These are phyloP conservation scores for Neoboletus subvelutipes DNA, from an alignment of 768 basidiomycete genomes.

Conservation along the genomic window DNA sequence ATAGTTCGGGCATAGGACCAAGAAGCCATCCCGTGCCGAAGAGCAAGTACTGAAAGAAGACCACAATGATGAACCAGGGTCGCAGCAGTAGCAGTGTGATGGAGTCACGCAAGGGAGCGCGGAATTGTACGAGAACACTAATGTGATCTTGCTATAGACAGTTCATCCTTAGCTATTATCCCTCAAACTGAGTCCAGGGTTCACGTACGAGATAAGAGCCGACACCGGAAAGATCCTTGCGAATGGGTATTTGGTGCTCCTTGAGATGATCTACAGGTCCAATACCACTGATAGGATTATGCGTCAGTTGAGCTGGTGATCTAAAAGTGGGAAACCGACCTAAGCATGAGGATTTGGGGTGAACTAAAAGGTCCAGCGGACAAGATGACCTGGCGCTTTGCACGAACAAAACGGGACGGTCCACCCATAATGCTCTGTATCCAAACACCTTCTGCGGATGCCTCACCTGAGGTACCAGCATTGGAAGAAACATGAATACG, in stretches of 20 bases:
- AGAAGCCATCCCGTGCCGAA: background rate
- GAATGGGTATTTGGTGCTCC: background rate
- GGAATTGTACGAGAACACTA: background rate
- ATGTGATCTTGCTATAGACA: background rate
- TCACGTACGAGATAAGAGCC: background rate
- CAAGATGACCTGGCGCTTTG: background rate
- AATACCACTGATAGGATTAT: background rate
- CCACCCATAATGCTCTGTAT: background rate
- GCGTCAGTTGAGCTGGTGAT: background rate
- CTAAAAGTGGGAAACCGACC: background rate
- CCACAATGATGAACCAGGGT: background rate
- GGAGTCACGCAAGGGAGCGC: background rate
- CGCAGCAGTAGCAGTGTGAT: background rate
- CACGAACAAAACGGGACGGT: background rate
- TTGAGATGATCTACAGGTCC: background rate
- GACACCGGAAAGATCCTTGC: background rate
- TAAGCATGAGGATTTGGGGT: background rate
- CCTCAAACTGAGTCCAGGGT: background rate
- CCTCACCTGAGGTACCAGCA: background rate
- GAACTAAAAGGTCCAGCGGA: background rate
- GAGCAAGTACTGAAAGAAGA: background rate
- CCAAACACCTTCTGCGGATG: background rate
- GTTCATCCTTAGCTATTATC: background rate
- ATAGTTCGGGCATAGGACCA: background rate
- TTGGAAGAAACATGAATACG: background rate